These are phyloP conservation scores for Cicer chorassanicum DNA, from an alignment of 306 rosid genomes.

Conservation along the genomic window DNA sequence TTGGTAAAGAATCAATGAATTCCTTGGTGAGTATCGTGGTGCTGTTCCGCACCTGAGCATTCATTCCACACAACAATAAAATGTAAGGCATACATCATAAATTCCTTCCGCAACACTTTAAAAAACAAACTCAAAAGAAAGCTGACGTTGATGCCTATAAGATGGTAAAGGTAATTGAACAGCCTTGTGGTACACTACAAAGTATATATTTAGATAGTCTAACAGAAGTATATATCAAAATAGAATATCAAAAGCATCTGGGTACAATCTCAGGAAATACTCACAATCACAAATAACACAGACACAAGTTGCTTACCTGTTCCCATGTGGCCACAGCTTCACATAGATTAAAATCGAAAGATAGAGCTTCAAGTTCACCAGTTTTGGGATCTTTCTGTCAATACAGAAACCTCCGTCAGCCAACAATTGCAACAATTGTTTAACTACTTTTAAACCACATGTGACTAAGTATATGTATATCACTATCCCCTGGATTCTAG, in stretches of 20 bases:
- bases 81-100: constrained; percentile 50
- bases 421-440: constrained; percentile 30
- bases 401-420: constrained; percentile 43
- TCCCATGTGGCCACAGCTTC: constrained; percentile 99
- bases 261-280: constrained; percentile 11
- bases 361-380: constrained; percentile 86
- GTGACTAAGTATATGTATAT: constrained; percentile 26
- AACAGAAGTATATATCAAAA: constrained; percentile 31
- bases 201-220: constrained; percentile 23
- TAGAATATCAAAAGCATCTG: constrained; percentile 29
- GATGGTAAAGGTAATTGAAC: constrained; percentile 15
- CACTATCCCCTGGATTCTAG: neutral
- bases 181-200: neutral
- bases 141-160: constrained; percentile 12
- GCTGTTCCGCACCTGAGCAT: constrained; percentile 93
- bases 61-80: constrained; percentile 56
- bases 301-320: constrained; percentile 60
- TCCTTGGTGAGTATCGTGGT: constrained; percentile 92
- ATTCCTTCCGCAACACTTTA: constrained; percentile 14
- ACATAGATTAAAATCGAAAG: constrained; percentile 85
- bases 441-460: constrained; percentile 1
- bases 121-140: neutral
- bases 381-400: constrained; percentile 88
- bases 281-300: constrained; percentile 25
- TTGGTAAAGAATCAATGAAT: constrained; percentile 88